Evolutionary conservation across 179 eudicot species (phyloP).

Genomic region (Pouteria campechiana): DNA sequence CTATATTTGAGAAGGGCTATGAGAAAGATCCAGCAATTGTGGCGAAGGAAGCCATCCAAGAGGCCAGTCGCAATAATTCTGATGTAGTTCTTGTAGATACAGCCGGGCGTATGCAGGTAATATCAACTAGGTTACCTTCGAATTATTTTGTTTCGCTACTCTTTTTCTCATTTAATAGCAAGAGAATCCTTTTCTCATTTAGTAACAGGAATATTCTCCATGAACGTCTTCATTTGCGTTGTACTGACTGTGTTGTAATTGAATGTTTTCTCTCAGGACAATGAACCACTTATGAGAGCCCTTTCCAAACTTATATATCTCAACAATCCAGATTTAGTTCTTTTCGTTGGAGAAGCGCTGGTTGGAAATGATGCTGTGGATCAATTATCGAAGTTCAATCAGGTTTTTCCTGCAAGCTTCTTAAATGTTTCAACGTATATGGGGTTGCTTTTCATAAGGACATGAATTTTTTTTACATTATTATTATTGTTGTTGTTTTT

Average conservation of each 20-base stretch:
- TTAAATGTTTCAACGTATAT: no score
- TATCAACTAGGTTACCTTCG: no score
- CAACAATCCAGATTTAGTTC: conserved; percentile 82
- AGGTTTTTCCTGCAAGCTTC: conserved; percentile 30
- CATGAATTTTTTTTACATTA: no score
- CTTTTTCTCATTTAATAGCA: no score
- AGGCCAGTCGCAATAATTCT: conserved; percentile 76
- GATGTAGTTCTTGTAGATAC: conserved; percentile 99
- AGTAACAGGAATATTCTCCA: no score
- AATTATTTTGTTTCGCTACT: neutral
- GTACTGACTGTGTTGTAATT: no score
- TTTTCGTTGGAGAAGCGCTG: conserved; percentile 96
- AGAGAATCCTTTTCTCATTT: no score
- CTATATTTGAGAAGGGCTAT: conserved; percentile 97
- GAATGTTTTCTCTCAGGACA: conserved; percentile 43
- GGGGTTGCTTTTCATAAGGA: no score
- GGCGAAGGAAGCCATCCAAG: conserved; percentile 96
- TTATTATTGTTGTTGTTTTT: no score
- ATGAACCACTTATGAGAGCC: conserved; percentile 96
- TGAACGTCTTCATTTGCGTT: no score
- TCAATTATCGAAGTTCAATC: conserved; percentile 87
- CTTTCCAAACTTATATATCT: conserved; percentile 80
- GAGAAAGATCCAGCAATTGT: conserved; percentile 98
- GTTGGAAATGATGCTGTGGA: conserved; percentile 98
- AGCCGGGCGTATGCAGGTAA: conserved; percentile 98